phyloP scores from a whole-genome alignment of 257 asterid genomes.

The Rubia yunnanensis region DNA sequence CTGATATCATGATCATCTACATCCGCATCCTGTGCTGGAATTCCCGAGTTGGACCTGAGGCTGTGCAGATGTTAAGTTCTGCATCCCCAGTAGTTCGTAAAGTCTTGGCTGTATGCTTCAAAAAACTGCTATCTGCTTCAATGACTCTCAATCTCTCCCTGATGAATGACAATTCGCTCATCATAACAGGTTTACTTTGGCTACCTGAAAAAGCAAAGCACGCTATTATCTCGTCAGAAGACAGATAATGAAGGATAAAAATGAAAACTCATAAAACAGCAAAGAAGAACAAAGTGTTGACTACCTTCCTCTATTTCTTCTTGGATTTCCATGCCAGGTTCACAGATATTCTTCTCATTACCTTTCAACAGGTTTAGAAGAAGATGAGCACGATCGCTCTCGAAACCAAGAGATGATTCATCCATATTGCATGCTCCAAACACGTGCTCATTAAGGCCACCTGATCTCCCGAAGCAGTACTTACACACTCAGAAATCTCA shows the following conservation, averaged over 20 bases:
- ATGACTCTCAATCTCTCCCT: too few relatives aligned
- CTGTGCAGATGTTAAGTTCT: slow-evolving; percentile 51
- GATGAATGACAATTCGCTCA: slow-evolving; percentile 56
- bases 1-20: too few relatives aligned
- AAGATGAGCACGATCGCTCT: slow-evolving; percentile 38
- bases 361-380: slow-evolving; percentile 38
- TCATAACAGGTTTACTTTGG: slow-evolving; percentile 26
- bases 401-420: too few relatives aligned
- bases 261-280: neutral
- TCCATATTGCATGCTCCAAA: too few relatives aligned
- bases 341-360: slow-evolving; percentile 29
- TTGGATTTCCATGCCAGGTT: slow-evolving; percentile 10
- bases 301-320: slow-evolving; percentile 34
- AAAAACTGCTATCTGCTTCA: slow-evolving; percentile 79
- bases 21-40: too few relatives aligned
- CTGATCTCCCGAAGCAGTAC: too few relatives aligned
- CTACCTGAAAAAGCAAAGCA: slow-evolving; percentile 15
- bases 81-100: slow-evolving; percentile 66
- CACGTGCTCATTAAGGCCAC: too few relatives aligned
- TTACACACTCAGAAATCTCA: too few relatives aligned
- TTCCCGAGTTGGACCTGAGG: slow-evolving; percentile 14
- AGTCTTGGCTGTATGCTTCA: slow-evolving; percentile 74
- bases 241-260: neutral
- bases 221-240: neutral
- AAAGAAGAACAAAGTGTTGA: neutral